Percentiles rank a stretch among this genome's conserved stretches.
Conservation (phyloP, 371 early-diverging fungal species). For the Apophysomyces ossiformis region DNA sequence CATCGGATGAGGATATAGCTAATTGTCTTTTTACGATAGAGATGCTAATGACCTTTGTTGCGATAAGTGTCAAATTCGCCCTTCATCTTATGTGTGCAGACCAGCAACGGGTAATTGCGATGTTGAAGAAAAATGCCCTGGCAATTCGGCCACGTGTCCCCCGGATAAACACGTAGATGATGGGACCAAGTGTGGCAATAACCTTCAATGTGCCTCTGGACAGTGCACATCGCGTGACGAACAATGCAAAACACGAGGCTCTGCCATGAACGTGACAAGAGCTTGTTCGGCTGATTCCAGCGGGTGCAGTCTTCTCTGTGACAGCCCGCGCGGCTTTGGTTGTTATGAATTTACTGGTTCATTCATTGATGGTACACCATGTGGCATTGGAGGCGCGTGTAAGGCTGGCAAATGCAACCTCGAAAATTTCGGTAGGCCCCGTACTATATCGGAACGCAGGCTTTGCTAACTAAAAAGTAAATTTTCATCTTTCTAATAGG, state of each 20-base stretch:
- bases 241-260: conserved; percentile 73
- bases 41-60: conserved; percentile 89
- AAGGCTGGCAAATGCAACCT: conserved; percentile 46
- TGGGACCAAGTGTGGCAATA: conserved; percentile 67
- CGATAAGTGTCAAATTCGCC: conserved; percentile 68
- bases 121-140: conserved; percentile 80
- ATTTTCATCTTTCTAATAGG: conserved; percentile 20
- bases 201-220: conserved; percentile 83
- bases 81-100: conserved; percentile 75
- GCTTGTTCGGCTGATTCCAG: conserved; percentile 55
- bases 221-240: conserved; percentile 86
- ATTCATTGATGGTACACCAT: conserved; percentile 91
- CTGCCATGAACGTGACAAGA: conserved; percentile 40
- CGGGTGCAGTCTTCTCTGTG: conserved; percentile 71
- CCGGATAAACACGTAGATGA: conserved; percentile 67
- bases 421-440: conserved; percentile 40
- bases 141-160: conserved; percentile 77
- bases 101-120: conserved; percentile 82
- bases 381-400: conserved; percentile 78
- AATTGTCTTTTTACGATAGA: conserved; percentile 32
- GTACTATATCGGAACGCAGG: neutral
- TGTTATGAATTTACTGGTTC: conserved; percentile 77
- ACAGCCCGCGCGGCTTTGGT: conserved; percentile 52
- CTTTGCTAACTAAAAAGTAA: neutral
- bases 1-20: neutral